Evolutionary conservation across 305 asterid species (phyloP).

Genomic region (Fraxinus sp.): DNA sequence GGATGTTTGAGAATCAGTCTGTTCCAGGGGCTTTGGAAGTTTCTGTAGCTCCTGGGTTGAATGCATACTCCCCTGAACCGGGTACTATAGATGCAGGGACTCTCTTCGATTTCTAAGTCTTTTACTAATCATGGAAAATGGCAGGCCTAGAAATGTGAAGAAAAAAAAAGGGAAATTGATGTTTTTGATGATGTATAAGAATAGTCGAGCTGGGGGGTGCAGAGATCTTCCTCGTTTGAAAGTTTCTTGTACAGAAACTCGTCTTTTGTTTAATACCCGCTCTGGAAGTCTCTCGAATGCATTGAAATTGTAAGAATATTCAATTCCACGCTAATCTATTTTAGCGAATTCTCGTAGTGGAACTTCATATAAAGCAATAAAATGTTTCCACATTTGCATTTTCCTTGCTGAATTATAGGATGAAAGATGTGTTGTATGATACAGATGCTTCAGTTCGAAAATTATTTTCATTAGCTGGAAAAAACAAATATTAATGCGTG

Average conservation of each 20-base stretch:
- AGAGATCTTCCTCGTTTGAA: slow-evolving; percentile 11
- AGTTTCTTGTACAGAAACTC: slow-evolving; percentile 24
- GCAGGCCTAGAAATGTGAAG: background rate
- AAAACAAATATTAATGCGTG: no score
- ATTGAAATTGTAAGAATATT: background rate
- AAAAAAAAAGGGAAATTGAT: background rate
- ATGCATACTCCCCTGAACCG: slow-evolving; percentile 45
- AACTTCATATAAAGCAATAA: background rate
- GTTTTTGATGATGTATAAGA: background rate
- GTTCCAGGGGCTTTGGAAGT: slow-evolving; percentile 36
- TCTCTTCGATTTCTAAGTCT: slow-evolving; percentile 39
- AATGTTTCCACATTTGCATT: background rate
- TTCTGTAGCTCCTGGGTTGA: slow-evolving; percentile 42
- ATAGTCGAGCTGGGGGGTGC: slow-evolving; percentile 6
- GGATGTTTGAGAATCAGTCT: slow-evolving; percentile 40
- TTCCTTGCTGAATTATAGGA: background rate
- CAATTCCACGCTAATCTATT: background rate
- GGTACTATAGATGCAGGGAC: slow-evolving; percentile 46
- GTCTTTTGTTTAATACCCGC: background rate
- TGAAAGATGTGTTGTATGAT: background rate
- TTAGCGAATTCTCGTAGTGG: background rate
- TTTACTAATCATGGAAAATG: slow-evolving; percentile 4
- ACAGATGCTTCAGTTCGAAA: background rate
- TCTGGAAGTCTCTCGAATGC: background rate
- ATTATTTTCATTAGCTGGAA: background rate